These are phyloP conservation scores for Kokia cookei DNA, from an alignment of 441 rosid genomes.

Conservation along the genomic window DNA sequence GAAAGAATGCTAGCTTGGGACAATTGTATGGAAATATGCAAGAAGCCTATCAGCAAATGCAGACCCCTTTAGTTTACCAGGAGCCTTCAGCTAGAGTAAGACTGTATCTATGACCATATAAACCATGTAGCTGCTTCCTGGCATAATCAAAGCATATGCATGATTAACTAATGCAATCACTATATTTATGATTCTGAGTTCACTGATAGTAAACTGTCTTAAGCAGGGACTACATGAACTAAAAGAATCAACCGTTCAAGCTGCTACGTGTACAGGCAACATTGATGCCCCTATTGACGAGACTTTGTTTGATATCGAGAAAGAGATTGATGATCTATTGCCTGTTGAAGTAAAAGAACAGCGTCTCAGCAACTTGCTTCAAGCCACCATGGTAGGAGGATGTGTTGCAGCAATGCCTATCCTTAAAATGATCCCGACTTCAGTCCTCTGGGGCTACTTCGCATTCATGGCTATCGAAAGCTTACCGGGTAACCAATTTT, in stretches of 20 bases:
- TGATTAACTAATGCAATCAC: background rate
- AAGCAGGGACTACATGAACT: conserved; percentile 1
- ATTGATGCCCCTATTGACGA: conserved; percentile 55
- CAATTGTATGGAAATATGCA: background rate
- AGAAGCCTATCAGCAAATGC: conserved; percentile 1
- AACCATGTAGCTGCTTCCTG: background rate
- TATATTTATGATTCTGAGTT: background rate
- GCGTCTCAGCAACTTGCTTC: conserved; percentile 61
- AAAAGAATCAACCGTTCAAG: background rate
- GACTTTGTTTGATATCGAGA: conserved; percentile 62
- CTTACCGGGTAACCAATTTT: conserved; percentile 65
- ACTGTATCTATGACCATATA: background rate
- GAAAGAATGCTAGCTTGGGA: background rate
- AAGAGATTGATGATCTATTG: conserved; percentile 49
- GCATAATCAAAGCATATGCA: background rate
- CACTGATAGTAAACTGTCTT: background rate
- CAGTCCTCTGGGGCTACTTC: conserved; percentile 3
- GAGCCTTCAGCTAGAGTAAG: conserved; percentile 6
- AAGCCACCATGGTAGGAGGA: conserved; percentile 51
- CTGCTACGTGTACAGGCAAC: conserved; percentile 27
- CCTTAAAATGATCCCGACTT: conserved; percentile 22
- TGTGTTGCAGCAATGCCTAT: conserved; percentile 76
- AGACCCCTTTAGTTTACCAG: background rate
- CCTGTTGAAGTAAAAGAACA: conserved; percentile 24
- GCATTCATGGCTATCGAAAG: conserved; percentile 28